Percentiles rank a stretch among this genome's conserved stretches.
Evolutionary conservation across 495 filamentous ascomycete genomes (phyloP).

Genomic region (Trichocladium antarcticum): DNA sequence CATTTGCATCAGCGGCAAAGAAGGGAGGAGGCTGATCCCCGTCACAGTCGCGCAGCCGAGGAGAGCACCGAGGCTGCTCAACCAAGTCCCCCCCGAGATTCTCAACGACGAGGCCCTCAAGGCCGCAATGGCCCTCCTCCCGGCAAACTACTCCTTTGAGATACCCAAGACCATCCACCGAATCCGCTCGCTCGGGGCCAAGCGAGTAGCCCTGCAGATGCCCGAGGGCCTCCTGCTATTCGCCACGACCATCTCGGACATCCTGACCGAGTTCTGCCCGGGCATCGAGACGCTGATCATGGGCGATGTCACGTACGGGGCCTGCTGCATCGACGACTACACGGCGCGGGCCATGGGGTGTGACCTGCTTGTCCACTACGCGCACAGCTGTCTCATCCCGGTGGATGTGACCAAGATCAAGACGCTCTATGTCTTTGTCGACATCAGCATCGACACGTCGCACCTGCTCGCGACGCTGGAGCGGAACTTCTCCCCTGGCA

Average conservation of each 20-base stretch:
- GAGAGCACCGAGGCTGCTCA: slow-evolving; percentile 62
- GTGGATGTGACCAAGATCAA: slow-evolving; percentile 92
- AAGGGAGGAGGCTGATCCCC: slow-evolving; percentile 6
- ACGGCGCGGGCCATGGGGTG: slow-evolving; percentile 89
- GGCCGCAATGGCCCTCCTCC: slow-evolving; percentile 75
- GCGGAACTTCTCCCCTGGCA: slow-evolving; percentile 72
- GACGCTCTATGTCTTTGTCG: slow-evolving; percentile 95
- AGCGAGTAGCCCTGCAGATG: slow-evolving; percentile 83
- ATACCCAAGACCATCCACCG: slow-evolving; percentile 96
- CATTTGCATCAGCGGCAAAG: neutral
- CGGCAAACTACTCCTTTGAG: slow-evolving; percentile 93
- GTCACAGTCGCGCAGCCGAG: slow-evolving; percentile 46
- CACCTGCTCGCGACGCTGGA: slow-evolving; percentile 82
- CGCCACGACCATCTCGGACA: slow-evolving; percentile 95
- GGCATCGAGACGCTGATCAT: slow-evolving; percentile 89
- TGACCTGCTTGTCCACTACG: slow-evolving; percentile 93
- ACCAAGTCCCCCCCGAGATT: slow-evolving; percentile 82
- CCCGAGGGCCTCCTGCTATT: slow-evolving; percentile 92
- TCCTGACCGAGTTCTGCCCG: slow-evolving; percentile 86
- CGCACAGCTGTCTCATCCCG: slow-evolving; percentile 90
- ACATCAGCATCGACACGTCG: slow-evolving; percentile 83
- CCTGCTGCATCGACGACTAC: slow-evolving; percentile 98
- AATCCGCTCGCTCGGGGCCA: slow-evolving; percentile 65
- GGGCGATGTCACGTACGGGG: slow-evolving; percentile 98
- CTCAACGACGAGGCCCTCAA: slow-evolving; percentile 79